These are phyloP conservation scores for Musa acuminata DNA, from an alignment of 176 grass and related monocot genomes.

Conservation along the genomic window DNA sequence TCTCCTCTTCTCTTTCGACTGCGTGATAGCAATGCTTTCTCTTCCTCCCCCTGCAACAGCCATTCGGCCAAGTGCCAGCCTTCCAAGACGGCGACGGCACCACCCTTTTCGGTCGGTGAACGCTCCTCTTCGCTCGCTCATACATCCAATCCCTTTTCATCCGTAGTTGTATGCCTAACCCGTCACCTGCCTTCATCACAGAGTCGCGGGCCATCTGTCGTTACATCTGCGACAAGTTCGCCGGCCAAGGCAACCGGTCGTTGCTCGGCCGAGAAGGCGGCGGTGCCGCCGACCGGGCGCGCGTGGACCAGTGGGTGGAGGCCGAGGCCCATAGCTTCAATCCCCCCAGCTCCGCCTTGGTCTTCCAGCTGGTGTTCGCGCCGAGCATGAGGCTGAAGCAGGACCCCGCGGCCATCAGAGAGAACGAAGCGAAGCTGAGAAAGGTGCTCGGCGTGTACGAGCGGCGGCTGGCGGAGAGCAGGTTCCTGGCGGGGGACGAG, in stretches of 20 bases:
- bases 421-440: not conserved
- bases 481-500: slow-evolving; percentile 18
- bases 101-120: slow-evolving; percentile 9
- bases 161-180: not conserved
- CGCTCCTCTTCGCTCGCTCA: too few species aligned
- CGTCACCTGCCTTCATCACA: not conserved
- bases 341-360: not conserved
- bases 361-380: slow-evolving; percentile 17
- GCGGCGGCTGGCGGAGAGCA: slow-evolving; percentile 3
- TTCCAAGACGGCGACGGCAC: slow-evolving; percentile 3
- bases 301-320: slow-evolving; percentile 19
- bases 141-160: not conserved
- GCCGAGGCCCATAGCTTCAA: slow-evolving; percentile 13
- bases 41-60: not conserved
- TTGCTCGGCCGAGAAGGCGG: not conserved
- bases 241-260: slow-evolving; percentile 2
- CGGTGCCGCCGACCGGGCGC: not conserved
- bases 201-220: slow-evolving; percentile 20
- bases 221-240: slow-evolving; percentile 16
- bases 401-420: not conserved
- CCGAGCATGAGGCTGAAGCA: not conserved
- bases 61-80: slow-evolving; percentile 13
- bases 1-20: not conserved
- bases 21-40: not conserved
- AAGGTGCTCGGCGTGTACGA: slow-evolving; percentile 15